Evolutionary conservation across 2,329 filamentous ascomycete genomes (phyloP).

Genomic region (Amauroascus niger): DNA sequence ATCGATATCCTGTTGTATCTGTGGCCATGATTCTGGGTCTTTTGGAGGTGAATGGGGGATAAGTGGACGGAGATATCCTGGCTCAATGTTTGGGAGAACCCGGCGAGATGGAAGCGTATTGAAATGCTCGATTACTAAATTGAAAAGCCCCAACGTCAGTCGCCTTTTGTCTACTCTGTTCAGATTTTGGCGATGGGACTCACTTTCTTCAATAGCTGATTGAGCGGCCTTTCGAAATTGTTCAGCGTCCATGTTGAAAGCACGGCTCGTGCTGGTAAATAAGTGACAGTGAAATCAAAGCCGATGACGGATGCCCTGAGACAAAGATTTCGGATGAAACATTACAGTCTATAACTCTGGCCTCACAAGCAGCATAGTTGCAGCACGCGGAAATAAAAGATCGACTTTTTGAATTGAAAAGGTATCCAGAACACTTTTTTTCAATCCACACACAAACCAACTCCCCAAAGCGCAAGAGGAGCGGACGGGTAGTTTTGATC

Average conservation of each 20-base stretch:
- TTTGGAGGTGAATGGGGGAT: slow-evolving; percentile 60
- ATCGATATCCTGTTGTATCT: slow-evolving; percentile 76
- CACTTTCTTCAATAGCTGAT: slow-evolving; percentile 73
- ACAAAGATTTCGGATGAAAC: not conserved
- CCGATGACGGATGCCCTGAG: not conserved
- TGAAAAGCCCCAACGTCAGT: not conserved
- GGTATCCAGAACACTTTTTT: too few species aligned
- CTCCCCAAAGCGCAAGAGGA: too few species aligned
- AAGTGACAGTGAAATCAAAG: not conserved
- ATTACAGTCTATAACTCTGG: not conserved
- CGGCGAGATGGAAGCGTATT: slow-evolving; percentile 59
- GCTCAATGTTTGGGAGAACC: slow-evolving; percentile 67
- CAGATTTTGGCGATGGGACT: slow-evolving; percentile 25
- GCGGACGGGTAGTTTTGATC: too few species aligned
- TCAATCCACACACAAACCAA: too few species aligned
- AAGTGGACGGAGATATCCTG: slow-evolving; percentile 74
- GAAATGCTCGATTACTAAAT: slow-evolving; percentile 70
- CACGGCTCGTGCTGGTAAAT: not conserved
- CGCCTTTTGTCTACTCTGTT: not conserved
- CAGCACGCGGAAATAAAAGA: not conserved
- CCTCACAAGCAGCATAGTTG: not conserved
- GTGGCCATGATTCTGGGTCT: slow-evolving; percentile 60
- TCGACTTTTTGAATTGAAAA: not conserved
- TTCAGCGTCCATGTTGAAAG: slow-evolving; percentile 57
- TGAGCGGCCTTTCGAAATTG: slow-evolving; percentile 71